A percentile compares a stretch with the other conserved stretches of the same genome.
Conservation (phyloP, 2,329 filamentous ascomycete genomes). For the Coniochaeta pulveracea region DNA sequence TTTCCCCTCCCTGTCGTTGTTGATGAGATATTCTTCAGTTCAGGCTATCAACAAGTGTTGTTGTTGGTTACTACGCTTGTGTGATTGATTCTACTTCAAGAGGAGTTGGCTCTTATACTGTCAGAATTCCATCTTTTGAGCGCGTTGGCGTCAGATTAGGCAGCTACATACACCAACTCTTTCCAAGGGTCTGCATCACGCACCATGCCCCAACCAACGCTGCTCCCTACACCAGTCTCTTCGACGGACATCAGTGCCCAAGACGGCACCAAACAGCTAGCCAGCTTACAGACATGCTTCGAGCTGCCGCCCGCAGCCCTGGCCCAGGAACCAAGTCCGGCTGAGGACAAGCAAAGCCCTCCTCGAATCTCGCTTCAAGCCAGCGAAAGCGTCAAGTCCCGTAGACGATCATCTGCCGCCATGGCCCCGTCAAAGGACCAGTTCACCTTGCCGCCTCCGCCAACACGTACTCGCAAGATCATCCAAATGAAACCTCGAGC, state of each 20-base stretch:
- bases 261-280: constrained; percentile 50
- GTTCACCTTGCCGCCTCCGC: constrained; percentile 82
- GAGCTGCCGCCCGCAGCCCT: constrained; percentile 69
- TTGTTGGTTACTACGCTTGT: neutral
- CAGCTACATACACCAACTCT: neutral
- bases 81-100: too few relatives aligned
- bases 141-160: neutral
- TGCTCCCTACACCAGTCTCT: constrained; percentile 67
- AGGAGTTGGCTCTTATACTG: neutral
- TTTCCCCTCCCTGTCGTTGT: neutral
- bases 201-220: constrained; percentile 53
- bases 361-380: constrained; percentile 12
- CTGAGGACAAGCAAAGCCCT: constrained; percentile 17
- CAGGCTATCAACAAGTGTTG: neutral
- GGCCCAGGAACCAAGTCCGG: constrained; percentile 19
- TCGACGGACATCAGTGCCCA: constrained; percentile 71
- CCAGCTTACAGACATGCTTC: constrained; percentile 56
- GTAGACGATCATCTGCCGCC: constrained; percentile 36
- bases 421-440: constrained; percentile 40
- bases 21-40: neutral
- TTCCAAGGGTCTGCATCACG: neutral
- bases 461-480: constrained; percentile 86
- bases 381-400: constrained; percentile 40
- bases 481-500: constrained; percentile 84
- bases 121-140: neutral